phyloP scores from a whole-genome alignment of 2,329 filamentous ascomycete genomes.

The Talaromyces sp. region DNA sequence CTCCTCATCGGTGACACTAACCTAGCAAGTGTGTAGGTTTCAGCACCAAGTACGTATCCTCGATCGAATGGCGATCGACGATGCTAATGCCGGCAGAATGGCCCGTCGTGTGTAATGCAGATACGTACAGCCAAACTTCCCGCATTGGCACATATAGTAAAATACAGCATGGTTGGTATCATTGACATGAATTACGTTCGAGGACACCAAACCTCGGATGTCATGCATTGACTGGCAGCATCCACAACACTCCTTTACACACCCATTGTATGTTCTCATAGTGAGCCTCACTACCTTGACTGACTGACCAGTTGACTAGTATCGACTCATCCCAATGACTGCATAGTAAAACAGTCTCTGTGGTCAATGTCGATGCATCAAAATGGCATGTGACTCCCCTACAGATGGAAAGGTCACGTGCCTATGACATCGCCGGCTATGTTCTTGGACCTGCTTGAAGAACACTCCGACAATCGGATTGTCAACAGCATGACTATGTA shows the following conservation, averaged over 20 bases:
- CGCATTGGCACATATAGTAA: not conserved
- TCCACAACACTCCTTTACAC: not conserved
- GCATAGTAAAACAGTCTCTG: no score
- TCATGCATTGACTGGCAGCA: not conserved
- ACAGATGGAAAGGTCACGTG: slow-evolving; percentile 2
- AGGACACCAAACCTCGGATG: not conserved
- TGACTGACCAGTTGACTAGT: no score
- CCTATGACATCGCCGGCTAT: not conserved
- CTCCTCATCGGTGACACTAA: no score
- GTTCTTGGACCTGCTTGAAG: not conserved
- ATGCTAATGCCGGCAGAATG: slow-evolving; percentile 3
- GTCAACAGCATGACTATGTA: not conserved
- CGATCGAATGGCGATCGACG: not conserved
- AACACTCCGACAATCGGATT: not conserved
- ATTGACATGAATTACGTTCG: not conserved
- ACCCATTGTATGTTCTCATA: not conserved
- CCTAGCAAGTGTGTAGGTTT: no score
- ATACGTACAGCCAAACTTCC: not conserved
- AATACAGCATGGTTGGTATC: not conserved
- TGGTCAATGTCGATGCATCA: not conserved
- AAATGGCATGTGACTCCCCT: not conserved
- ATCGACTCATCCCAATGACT: no score
- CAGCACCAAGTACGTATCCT: no score
- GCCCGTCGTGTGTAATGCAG: not conserved
- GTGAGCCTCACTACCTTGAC: not conserved